Base-by-base conservation (phyloP, 108 stramenopile species). In the Conticribra weissflogii region DNA sequence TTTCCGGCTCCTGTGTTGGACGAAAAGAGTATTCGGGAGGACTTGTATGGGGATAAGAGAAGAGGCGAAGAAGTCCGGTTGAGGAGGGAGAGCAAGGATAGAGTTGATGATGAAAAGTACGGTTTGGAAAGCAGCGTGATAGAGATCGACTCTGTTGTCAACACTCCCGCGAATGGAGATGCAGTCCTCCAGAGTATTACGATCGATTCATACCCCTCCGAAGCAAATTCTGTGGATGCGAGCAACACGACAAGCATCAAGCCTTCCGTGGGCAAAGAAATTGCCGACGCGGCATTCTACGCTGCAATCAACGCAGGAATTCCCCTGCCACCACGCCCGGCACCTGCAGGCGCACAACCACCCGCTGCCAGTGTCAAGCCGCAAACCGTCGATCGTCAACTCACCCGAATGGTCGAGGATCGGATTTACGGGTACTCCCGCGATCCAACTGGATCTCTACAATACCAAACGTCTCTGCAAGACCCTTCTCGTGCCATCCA, bases 391-490 rank as follows among this genome's bases (percentile, higher is more conserved):
- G 88, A 93, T 76, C 53, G 62, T 18, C 60, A 54, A 27, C 59
- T 94, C 12, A 89, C 93, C 0, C 85, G 88, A 17, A 83, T 89
- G 84, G 93, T 94, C 9, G 86, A 90, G 76, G 89, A 90, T 44
- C 72, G 79, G 3, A 68, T 91, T 12, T 89, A 88, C 59, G 93
- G 93, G 28, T 81, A 81, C 17, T 82, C 87, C 50, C 72, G 88
- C 19, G 63, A 72, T 19, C 53, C 59, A 18, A 61, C 44, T 16
- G 90, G 90, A 17, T 79, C 75, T 3, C 67, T 79, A 52, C 61
- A 74, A 55, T 89, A 89, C 30, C 71, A 84, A 32, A 90, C 89
- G 4, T 94, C 89, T 3, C 76, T 94, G 28, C 83, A 86, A 50
- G 85, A 85, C 34, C 82, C 90, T 32, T 85, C 79, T 44, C 52